These are phyloP conservation scores for Stramenopiles sp. DNA, from an alignment of 352 stramenopile genomes.

Conservation along the genomic window DNA sequence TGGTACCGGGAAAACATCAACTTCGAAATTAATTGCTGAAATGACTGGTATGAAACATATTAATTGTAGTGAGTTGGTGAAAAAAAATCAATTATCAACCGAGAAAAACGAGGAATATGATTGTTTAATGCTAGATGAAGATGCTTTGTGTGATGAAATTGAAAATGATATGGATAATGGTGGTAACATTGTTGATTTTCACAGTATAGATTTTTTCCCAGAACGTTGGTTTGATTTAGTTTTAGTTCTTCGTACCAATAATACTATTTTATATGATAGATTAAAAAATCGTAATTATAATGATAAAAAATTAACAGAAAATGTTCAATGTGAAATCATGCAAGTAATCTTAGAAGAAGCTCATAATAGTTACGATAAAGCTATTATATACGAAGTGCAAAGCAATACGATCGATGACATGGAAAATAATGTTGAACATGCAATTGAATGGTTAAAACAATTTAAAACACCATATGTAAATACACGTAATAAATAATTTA, in stretches of 20 bases:
- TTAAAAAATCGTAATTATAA: conserved; percentile 68
- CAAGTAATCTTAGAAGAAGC: conserved; percentile 87
- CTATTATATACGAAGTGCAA: conserved; percentile 82
- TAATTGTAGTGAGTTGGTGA: conserved; percentile 77
- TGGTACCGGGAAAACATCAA: conserved; percentile 78
- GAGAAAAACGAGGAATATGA: conserved; percentile 78
- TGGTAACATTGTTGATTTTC: conserved; percentile 81
- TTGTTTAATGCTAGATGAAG: conserved; percentile 85
- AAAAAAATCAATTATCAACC: too few relatives aligned
- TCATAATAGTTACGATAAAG: conserved; percentile 64
- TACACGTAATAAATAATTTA: too few relatives aligned
- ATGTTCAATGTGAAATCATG: conserved; percentile 96
- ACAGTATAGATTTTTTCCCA: conserved; percentile 91
- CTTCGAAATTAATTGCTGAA: conserved; percentile 67
- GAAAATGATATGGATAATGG: conserved; percentile 63
- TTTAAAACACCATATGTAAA: too few relatives aligned
- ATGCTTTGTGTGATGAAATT: conserved; percentile 84
- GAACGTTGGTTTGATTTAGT: conserved; percentile 87
- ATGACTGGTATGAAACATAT: conserved; percentile 62
- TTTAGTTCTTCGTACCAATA: conserved; percentile 58
- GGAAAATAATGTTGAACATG: conserved; percentile 74
- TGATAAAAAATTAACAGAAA: conserved; percentile 83
- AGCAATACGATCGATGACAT: conserved; percentile 85
- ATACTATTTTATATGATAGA: conserved; percentile 67
- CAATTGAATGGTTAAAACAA: conserved; percentile 67